Conservation (phyloP, 1,284 basidiomycete species). For the Trichosporon coremiiforme region DNA sequence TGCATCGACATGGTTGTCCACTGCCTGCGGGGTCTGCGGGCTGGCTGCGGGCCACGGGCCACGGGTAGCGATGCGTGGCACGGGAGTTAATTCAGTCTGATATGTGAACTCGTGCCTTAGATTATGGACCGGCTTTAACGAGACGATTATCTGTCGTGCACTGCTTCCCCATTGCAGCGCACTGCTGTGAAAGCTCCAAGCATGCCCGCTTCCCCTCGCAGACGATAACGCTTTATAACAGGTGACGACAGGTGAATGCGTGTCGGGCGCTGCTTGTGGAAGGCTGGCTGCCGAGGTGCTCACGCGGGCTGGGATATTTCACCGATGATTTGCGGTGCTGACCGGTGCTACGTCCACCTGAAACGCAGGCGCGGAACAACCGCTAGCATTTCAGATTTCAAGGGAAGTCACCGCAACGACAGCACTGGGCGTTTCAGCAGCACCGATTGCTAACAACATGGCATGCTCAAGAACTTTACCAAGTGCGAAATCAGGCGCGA, state of each 20-base stretch:
- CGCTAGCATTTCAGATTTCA: background rate
- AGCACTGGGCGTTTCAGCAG: background rate
- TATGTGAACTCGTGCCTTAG: constrained; percentile 17
- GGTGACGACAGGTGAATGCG: too few relatives aligned
- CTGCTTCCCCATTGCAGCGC: background rate
- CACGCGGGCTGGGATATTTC: background rate
- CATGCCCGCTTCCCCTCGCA: too few relatives aligned
- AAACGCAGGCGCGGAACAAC: background rate
- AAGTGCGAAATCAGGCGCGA: background rate
- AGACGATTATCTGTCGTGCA: constrained; percentile 4
- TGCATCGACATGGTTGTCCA: background rate
- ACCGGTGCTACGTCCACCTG: background rate
- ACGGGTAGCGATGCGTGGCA: constrained; percentile 2
- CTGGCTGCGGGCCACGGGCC: constrained; percentile 1
- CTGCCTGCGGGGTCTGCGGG: background rate
- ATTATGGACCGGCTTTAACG: constrained; percentile 5
- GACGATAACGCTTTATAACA: too few relatives aligned
- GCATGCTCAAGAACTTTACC: too few relatives aligned
- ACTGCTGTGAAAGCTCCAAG: background rate
- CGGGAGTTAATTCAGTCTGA: constrained; percentile 7
- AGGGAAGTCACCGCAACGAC: background rate
- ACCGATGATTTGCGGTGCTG: constrained; percentile 2
- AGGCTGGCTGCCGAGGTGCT: background rate
- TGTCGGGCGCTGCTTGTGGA: background rate
- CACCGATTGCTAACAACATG: background rate